These are phyloP conservation scores for Aspergillus phoenicis DNA, from an alignment of 2,329 filamentous ascomycete species.

Conservation along the genomic window DNA sequence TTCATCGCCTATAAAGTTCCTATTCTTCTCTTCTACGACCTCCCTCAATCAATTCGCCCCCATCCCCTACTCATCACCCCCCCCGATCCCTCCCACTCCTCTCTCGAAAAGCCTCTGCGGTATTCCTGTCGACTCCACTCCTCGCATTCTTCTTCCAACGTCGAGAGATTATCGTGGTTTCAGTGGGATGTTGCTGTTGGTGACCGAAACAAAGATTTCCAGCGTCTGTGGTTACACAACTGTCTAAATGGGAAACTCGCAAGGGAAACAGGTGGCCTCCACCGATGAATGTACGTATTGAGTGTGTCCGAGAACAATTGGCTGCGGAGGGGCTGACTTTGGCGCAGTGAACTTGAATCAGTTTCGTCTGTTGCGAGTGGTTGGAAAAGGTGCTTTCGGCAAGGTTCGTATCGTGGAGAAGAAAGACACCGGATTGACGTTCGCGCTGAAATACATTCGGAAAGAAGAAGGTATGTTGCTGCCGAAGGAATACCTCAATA, in stretches of 20 bases:
- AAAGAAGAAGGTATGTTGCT: slow-evolving; percentile 79
- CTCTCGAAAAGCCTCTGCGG: neutral
- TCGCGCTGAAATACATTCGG: slow-evolving; percentile 96
- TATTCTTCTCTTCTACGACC: neutral
- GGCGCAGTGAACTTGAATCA: slow-evolving; percentile 88
- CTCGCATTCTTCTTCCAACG: neutral
- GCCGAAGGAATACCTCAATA: slow-evolving; percentile 3
- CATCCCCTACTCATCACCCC: neutral
- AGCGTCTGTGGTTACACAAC: slow-evolving; percentile 24
- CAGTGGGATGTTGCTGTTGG: slow-evolving; percentile 29
- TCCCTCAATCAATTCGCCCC: slow-evolving; percentile 1
- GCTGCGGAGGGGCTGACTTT: slow-evolving; percentile 22
- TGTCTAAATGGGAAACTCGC: slow-evolving; percentile 81
- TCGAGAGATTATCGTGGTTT: slow-evolving; percentile 3
- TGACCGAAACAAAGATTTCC: slow-evolving; percentile 25
- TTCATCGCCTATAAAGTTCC: slow-evolving; percentile 16
- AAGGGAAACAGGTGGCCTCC: slow-evolving; percentile 89
- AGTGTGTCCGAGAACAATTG: neutral
- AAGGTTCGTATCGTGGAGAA: slow-evolving; percentile 98
- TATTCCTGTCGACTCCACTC: neutral
- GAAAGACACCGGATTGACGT: slow-evolving; percentile 90
- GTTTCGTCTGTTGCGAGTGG: slow-evolving; percentile 90
- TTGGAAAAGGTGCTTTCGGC: slow-evolving; percentile 96
- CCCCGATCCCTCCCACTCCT: slow-evolving; percentile 4
- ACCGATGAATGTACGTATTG: slow-evolving; percentile 80